Conservation (phyloP, 108 stramenopile species). For the Poteriospumella lacustris region DNA sequence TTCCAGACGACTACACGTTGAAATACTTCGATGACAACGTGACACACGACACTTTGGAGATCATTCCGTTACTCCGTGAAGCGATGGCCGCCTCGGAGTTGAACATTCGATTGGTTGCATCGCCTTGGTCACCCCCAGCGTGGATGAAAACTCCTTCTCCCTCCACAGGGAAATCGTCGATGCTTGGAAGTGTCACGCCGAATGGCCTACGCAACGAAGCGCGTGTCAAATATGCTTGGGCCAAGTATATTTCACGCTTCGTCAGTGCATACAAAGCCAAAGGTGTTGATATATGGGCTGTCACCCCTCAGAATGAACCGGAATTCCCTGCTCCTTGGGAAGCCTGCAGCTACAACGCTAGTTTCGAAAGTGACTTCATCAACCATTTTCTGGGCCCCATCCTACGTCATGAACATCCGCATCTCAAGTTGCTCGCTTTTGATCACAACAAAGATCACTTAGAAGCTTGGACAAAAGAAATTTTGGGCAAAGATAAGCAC, state of each 20-base stretch:
- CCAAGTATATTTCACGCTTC: conserved; percentile 41
- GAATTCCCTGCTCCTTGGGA: conserved; percentile 65
- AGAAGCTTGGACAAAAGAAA: conserved; percentile 55
- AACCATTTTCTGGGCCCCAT: conserved; percentile 75
- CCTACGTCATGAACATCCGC: conserved; percentile 66
- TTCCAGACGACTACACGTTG: conserved; percentile 74
- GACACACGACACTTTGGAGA: conserved; percentile 66
- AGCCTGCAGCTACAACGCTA: conserved; percentile 75
- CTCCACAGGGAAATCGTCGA: conserved; percentile 29
- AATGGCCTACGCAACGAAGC: conserved; percentile 70
- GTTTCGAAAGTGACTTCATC: conserved; percentile 69
- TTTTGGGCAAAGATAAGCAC: conserved; percentile 50
- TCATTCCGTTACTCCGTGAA: conserved; percentile 68
- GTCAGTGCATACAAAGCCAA: conserved; percentile 49
- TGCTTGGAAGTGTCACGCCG: conserved; percentile 57
- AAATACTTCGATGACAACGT: conserved; percentile 59
- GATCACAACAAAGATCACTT: conserved; percentile 95
- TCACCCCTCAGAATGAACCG: conserved; percentile 88
- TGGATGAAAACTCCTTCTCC: conserved; percentile 92
- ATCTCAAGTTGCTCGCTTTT: conserved; percentile 75
- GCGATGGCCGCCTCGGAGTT: conserved; percentile 31
- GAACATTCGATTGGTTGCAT: conserved; percentile 57
- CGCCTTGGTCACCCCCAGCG: conserved; percentile 84
- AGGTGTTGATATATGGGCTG: conserved; percentile 62
- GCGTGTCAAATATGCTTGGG: conserved; percentile 60